Base-by-base conservation (phyloP, 2,329 filamentous ascomycete species). In the Aspergillus sclerotialis region DNA sequence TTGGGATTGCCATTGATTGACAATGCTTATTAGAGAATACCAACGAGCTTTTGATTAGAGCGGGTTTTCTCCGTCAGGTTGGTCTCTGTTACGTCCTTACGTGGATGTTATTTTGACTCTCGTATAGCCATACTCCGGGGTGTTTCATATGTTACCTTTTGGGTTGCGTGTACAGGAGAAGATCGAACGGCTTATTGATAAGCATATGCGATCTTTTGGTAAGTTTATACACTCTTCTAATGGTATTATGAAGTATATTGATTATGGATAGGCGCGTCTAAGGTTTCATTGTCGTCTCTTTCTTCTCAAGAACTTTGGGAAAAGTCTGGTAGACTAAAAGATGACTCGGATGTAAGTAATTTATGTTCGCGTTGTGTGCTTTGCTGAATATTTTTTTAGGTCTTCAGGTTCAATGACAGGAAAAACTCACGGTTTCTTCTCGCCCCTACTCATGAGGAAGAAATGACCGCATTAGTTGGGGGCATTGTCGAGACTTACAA, bases 371-470 rank as follows among this genome's bases (percentile, higher is more conserved):
- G 18, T 7, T 27, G 8, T 11, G 8, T 7, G 11, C 14, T 21
- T 15, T 23, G n/a, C 44, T 32, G n/a, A 15, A 12, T 15, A 16
- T 16, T n/a, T 37, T 36, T 32, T 36, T 42, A 92, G 80, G 73
- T 95, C 13, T 90, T 95, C 48, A 78, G 76, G 27, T 76, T 96
- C 30, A 64, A 73, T 28, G 92, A 96, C 60, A 78, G 92, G 36
- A 92, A 84, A 59, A 76, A 83, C 5, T 68, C 74, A 1, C 70
- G 75, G 4, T 85, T 85, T 42, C 71, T 98, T 18, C 73, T 98
- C 4, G 82, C 88, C 1, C 92, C 92, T 1, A 98, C 92, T 0
- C 92, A 98, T 42, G 92, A 98, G 55, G 92, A 98, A 58, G 92
- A 98, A 56, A 92, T 98, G 47, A 98, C 92, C 0, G 68, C 73